phyloP scores from a whole-genome alignment of 2,329 filamentous ascomycete genomes.

The Fusarium beomiforme region DNA sequence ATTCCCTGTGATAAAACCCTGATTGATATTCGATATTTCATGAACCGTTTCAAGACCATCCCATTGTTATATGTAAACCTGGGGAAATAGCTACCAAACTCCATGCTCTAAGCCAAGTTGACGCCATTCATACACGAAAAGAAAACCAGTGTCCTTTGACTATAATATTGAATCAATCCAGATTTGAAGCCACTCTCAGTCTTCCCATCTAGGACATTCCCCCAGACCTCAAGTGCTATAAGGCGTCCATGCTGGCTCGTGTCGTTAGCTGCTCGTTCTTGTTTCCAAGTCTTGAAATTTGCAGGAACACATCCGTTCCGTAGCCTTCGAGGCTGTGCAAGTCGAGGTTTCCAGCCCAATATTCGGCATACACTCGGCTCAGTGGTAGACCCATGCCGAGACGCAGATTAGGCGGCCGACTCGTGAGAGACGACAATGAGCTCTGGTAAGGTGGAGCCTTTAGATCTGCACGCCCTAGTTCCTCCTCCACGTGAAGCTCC shows the following conservation, averaged over 20 bases:
- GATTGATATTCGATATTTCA: neutral
- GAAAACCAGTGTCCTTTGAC: slow-evolving; percentile 8
- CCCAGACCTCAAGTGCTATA: slow-evolving; percentile 54
- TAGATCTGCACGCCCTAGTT: slow-evolving; percentile 53
- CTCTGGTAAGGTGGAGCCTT: slow-evolving; percentile 57
- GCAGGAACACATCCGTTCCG: slow-evolving; percentile 93
- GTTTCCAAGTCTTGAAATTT: slow-evolving; percentile 96
- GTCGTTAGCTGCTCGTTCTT: slow-evolving; percentile 95
- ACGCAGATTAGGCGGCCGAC: slow-evolving; percentile 84
- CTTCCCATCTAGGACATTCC: slow-evolving; percentile 17
- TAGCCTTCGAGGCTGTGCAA: slow-evolving; percentile 95
- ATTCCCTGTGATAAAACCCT: slow-evolving; percentile 14
- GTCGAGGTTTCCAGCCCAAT: slow-evolving; percentile 94
- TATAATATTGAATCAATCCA: neutral
- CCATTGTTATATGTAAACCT: neutral
- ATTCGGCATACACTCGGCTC: slow-evolving; percentile 94
- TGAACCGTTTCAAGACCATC: slow-evolving; percentile 1
- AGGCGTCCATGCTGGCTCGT: slow-evolving; percentile 79
- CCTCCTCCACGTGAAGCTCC: slow-evolving; percentile 71
- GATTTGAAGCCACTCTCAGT: neutral
- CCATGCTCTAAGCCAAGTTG: slow-evolving; percentile 37
- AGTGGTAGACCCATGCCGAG: slow-evolving; percentile 94
- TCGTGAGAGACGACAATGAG: slow-evolving; percentile 83
- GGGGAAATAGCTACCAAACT: slow-evolving; percentile 30
- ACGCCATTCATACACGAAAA: slow-evolving; percentile 3